Percentiles rank a stretch among this genome's conserved stretches.
These are phyloP conservation scores for Brassica carinata DNA, from an alignment of 345 rosid species.

Conservation along the genomic window DNA sequence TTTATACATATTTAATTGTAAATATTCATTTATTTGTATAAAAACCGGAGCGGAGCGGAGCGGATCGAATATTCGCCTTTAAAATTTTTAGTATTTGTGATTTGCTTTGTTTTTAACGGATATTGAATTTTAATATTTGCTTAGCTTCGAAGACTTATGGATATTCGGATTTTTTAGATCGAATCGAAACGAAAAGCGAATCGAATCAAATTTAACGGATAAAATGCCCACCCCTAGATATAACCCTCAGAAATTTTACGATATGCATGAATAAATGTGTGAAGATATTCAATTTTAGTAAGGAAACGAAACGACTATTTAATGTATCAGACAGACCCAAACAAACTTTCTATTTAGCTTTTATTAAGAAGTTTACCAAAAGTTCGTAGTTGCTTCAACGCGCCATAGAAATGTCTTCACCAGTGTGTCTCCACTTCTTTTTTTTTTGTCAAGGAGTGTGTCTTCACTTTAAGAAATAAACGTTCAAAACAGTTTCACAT, in stretches of 20 bases:
- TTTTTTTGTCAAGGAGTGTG: background rate
- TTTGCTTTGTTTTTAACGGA: no score
- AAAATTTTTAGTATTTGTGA: no score
- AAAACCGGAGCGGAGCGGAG: no score
- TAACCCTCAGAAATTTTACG: background rate
- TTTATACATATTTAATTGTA: no score
- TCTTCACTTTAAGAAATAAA: constrained; percentile 11
- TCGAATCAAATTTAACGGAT: no score
- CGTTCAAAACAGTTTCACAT: constrained; percentile 28
- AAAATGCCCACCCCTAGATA: no score
- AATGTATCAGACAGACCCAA: background rate
- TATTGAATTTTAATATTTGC: no score
- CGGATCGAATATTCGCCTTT: no score
- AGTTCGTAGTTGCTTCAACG: constrained; percentile 24
- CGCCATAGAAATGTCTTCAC: constrained; percentile 15
- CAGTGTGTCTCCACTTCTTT: constrained; percentile 9
- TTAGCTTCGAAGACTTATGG: no score
- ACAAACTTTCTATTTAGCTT: background rate
- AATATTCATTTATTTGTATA: no score
- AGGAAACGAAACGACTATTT: background rate
- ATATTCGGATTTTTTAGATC: no score
- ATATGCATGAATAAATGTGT: background rate
- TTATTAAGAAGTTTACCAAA: constrained; percentile 19
- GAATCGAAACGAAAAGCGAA: no score
- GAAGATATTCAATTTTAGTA: background rate